Evolutionary conservation across 2,329 filamentous ascomycete genomes (phyloP).

Genomic region (Fusarium sp.): DNA sequence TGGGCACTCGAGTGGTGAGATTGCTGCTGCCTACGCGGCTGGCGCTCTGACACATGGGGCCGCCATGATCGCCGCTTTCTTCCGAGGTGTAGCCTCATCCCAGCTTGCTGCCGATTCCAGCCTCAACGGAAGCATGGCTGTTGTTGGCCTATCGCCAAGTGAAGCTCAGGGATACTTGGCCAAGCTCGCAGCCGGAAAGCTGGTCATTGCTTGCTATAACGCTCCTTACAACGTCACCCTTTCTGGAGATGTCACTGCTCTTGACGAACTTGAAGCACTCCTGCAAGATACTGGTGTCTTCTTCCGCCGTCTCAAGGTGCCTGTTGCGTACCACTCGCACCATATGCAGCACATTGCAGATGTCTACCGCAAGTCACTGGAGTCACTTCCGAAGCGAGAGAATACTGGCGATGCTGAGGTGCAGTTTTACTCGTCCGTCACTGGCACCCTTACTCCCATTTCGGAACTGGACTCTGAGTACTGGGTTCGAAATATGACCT

Average conservation of each 20-base stretch:
- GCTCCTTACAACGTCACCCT: not conserved
- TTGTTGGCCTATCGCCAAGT: not conserved
- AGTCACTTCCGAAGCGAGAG: not conserved
- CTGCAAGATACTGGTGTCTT: no score
- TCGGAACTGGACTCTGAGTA: constrained; percentile 2
- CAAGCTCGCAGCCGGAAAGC: not conserved
- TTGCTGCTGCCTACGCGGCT: constrained; percentile 1
- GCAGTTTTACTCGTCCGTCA: not conserved
- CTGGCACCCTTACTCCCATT: not conserved
- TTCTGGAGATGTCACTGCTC: no score
- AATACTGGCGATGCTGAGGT: not conserved
- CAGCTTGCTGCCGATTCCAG: not conserved
- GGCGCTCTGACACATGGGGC: not conserved
- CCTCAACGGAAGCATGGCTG: not conserved
- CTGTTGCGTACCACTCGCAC: not conserved
- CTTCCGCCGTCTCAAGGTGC: no score
- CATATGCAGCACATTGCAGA: constrained; percentile 6
- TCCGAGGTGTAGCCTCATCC: not conserved
- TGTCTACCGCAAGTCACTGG: not conserved
- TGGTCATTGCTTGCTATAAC: constrained; percentile 8
- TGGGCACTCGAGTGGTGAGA: constrained; percentile 8
- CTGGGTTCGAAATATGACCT: constrained; percentile 4
- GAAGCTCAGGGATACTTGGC: not conserved
- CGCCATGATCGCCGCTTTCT: not conserved
- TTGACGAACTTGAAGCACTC: no score